Conservation (phyloP, 163 green algal species). For the Scenedesmus sp. region DNA sequence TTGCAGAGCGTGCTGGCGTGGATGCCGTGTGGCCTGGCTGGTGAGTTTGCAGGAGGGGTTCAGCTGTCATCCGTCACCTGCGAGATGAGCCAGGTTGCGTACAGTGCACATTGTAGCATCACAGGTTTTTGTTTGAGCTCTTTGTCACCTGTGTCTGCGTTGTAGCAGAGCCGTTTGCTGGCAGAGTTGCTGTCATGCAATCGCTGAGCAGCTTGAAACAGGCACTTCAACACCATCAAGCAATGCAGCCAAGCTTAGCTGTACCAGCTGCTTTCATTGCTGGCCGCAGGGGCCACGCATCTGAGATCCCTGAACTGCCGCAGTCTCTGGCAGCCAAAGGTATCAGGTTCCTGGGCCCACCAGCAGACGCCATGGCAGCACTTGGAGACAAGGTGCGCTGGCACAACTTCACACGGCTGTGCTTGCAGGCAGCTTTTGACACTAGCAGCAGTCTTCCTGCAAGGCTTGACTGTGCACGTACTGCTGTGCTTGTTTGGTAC, state of each 20-base stretch:
- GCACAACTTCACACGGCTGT: not conserved
- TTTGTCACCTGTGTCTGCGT: not conserved
- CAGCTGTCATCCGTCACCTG: not conserved
- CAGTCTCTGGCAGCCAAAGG: constrained; percentile 74
- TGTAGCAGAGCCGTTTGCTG: not conserved
- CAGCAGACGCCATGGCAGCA: constrained; percentile 90
- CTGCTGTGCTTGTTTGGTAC: not conserved
- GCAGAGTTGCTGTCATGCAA: not conserved
- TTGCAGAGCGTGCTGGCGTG: constrained; percentile 90
- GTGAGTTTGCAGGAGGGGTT: constrained; percentile 65
- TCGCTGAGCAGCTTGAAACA: not conserved
- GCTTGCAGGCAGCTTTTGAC: not conserved
- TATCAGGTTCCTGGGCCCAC: constrained; percentile 96
- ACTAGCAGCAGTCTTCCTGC: not conserved
- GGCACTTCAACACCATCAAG: not conserved
- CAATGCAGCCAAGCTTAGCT: not conserved
- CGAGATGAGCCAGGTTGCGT: not conserved
- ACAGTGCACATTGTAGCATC: too few relatives aligned
- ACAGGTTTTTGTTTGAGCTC: too few relatives aligned
- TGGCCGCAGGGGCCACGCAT: constrained; percentile 93
- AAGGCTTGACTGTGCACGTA: not conserved
- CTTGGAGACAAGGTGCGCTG: constrained; percentile 96
- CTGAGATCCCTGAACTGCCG: constrained; percentile 97
- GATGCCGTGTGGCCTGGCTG: constrained; percentile 99
- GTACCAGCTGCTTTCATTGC: not conserved